phyloP scores from a whole-genome alignment of 2,329 filamentous ascomycete genomes.

The Curvularia sp. region DNA sequence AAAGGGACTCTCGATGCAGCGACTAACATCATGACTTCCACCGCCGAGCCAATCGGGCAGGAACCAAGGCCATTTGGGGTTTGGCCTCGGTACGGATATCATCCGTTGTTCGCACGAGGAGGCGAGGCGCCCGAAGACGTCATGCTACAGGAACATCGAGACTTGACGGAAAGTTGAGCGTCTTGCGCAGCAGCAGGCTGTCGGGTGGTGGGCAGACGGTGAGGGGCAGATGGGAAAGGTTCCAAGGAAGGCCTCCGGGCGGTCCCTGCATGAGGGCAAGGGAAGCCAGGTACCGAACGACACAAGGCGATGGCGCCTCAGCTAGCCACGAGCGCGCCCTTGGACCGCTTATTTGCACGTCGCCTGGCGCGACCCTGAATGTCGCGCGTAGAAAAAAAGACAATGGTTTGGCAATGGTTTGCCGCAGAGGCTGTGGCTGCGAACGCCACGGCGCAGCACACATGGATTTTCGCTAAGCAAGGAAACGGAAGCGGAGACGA shows the following conservation, averaged over 20 bases:
- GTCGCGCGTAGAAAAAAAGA: conserved; percentile 9
- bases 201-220: conserved; percentile 7
- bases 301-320: conserved; percentile 19
- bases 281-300: conserved; percentile 33
- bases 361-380: conserved; percentile 21
- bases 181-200: conserved; percentile 2
- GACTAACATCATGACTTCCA: conserved; percentile 29
- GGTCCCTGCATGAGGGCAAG: conserved; percentile 39
- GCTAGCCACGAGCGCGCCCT: conserved; percentile 25
- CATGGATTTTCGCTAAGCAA: neutral
- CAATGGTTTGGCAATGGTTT: neutral
- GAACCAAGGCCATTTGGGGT: conserved; percentile 15
- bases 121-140: conserved; percentile 15
- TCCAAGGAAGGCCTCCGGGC: conserved; percentile 14
- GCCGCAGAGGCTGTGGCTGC: neutral
- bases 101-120: conserved; percentile 21
- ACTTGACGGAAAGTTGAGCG: conserved; percentile 4
- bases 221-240: conserved; percentile 18
- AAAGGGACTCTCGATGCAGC: conserved; percentile 15
- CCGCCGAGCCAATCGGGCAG: conserved; percentile 29
- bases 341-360: conserved; percentile 26
- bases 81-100: conserved; percentile 16
- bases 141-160: conserved; percentile 17
- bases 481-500: neutral
- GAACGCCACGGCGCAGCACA: neutral